A percentile compares a stretch with the other conserved stretches of the same genome.
Evolutionary conservation across 106 monocot species (phyloP).

Genomic region (Narthecium ossifragum): DNA sequence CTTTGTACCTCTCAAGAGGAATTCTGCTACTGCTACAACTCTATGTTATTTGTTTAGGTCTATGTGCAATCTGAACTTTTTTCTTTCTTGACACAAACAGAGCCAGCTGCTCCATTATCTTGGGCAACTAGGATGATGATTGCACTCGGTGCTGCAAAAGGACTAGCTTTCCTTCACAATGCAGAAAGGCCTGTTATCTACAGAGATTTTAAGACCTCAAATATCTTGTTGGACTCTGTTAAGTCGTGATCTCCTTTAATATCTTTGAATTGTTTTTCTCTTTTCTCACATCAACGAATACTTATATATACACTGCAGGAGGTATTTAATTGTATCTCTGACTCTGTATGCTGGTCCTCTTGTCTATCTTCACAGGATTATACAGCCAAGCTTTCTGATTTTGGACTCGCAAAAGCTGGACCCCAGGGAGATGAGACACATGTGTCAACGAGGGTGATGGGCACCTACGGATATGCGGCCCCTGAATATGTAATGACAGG

Average conservation of each 20-base stretch:
- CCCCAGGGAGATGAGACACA: slow-evolving; percentile 90
- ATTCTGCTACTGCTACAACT: no score
- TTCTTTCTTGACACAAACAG: slow-evolving; percentile 27
- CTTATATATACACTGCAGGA: neutral
- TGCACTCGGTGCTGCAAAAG: slow-evolving; percentile 83
- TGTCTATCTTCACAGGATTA: slow-evolving; percentile 32
- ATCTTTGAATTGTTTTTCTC: neutral
- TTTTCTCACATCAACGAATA: neutral
- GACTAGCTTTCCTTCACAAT: slow-evolving; percentile 88
- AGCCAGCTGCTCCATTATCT: slow-evolving; percentile 67
- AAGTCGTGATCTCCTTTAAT: slow-evolving; percentile 13
- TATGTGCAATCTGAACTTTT: neutral
- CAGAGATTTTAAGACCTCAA: slow-evolving; percentile 89
- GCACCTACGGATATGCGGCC: slow-evolving; percentile 94
- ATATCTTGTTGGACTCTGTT: slow-evolving; percentile 84
- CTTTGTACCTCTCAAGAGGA: no score
- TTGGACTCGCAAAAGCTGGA: slow-evolving; percentile 94
- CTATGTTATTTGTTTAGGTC: no score
- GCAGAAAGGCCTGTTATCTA: slow-evolving; percentile 90
- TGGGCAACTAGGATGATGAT: slow-evolving; percentile 75
- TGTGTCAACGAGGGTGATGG: slow-evolving; percentile 94
- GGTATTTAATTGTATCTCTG: neutral
- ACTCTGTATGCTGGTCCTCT: neutral
- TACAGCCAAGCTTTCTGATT: slow-evolving; percentile 89
- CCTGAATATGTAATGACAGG: slow-evolving; percentile 98